Base-by-base conservation (phyloP, 306 rosid genomes). In the Delonix regia region DNA sequence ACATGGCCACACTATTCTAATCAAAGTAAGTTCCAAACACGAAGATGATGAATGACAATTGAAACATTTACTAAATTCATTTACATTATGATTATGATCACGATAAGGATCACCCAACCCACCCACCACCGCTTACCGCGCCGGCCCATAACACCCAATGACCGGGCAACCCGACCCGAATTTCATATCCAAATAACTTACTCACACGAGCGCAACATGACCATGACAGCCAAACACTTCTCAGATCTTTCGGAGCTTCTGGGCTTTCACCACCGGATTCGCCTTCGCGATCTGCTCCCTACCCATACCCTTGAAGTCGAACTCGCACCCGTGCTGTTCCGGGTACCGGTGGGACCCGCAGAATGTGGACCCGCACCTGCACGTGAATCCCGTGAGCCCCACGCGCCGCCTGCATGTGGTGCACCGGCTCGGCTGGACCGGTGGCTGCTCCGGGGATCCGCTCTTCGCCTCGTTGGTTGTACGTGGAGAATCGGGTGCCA, bases 291-390 rank as follows among this genome's bases (percentile, higher is more conserved):
- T 94, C 90, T 88, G 94, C 30, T 91, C 93, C 71, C 83, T 86
- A 7, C 92, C 98, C 87, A 90, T 24, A 3, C 67, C 84, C 69
- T 87, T 91, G 89, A 94, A 94, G 51, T 94, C 98, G 63, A 91
- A 94, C 69, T 68, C 86, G 41, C 97, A 91, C 0, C 73, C 83
- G 74, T 94, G 98, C 56, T 85, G 85, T 81, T 94, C 97, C 70
- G 98, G 94, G 86, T 90, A 87, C 71, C 98, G 80, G 73, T 94
- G 98, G 15, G 92, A 39, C 80, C 96, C 97, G 12, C 97, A 94
- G 48, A 83, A 85, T 22, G 82, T 83, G 87, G 80, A 78, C 70
- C 94, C 96, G 55, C 98, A 94, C 83, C 91, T 25, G 69, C 98
- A 94, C 89, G 83, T 81, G 84, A 91, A 94, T 25, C 97, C 98